Evolutionary conservation across 148 eudicot species (phyloP).

Genomic region (Polygonum aviculare): DNA sequence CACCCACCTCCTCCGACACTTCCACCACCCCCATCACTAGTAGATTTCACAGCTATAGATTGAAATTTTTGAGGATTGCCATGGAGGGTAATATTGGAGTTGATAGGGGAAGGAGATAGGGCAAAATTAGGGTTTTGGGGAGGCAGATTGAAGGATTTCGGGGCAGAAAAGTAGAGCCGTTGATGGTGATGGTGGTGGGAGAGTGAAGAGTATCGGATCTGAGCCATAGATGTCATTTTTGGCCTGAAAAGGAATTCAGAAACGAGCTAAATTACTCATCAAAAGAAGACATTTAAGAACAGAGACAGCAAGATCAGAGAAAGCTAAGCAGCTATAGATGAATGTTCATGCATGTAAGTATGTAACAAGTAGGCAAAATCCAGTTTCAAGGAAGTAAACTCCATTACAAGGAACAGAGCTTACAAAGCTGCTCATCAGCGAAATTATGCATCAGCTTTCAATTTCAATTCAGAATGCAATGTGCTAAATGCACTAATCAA

Average conservation of each 20-base stretch:
- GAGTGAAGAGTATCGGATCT: constrained; percentile 43
- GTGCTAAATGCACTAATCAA: neutral
- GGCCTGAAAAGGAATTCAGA: neutral
- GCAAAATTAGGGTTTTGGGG: neutral
- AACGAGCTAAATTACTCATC: neutral
- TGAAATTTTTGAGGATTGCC: neutral
- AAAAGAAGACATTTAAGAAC: neutral
- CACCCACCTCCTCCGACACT: constrained; percentile 17
- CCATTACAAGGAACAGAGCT: too few relatives aligned
- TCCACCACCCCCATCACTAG: constrained; percentile 25
- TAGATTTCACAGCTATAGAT: constrained; percentile 14
- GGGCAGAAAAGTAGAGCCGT: neutral
- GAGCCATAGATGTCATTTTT: constrained; percentile 41
- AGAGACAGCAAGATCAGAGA: neutral
- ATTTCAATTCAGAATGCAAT: neutral
- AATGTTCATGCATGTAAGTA: too few relatives aligned
- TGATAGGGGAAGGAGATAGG: constrained; percentile 8
- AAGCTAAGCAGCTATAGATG: neutral
- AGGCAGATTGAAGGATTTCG: constrained; percentile 7
- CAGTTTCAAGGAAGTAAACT: too few relatives aligned
- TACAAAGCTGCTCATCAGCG: neutral
- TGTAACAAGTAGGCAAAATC: too few relatives aligned
- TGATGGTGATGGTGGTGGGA: constrained; percentile 8
- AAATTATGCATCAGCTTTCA: neutral
- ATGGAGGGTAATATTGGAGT: constrained; percentile 7